A percentile compares a stretch with the other conserved stretches of the same genome.
Conservation (phyloP, 2,329 filamentous ascomycete species). For the Dothistroma septosporum region DNA sequence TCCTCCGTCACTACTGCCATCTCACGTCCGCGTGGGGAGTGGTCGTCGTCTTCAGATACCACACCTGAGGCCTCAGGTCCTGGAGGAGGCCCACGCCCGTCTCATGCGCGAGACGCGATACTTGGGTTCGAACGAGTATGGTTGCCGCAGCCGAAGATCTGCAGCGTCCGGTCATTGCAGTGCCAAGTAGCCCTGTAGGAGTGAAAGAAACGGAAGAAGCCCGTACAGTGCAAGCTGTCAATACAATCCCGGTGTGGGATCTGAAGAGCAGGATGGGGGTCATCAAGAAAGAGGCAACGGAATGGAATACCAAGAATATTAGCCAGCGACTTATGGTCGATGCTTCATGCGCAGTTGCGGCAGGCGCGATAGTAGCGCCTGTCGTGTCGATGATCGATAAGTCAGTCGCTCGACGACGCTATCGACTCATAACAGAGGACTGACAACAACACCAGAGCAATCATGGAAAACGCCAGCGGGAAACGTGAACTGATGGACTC, state of each 20-base stretch:
- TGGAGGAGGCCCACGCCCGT: background rate
- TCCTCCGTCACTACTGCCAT: background rate
- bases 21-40: background rate
- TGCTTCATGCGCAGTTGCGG: slow-evolving; percentile 62
- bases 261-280: slow-evolving; percentile 2
- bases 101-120: slow-evolving; percentile 9
- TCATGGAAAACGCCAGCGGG: slow-evolving; percentile 78
- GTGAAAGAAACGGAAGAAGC: slow-evolving; percentile 3
- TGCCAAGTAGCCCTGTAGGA: background rate
- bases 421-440: background rate
- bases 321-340: slow-evolving; percentile 65
- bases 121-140: slow-evolving; percentile 18
- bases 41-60: background rate
- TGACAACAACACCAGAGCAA: slow-evolving; percentile 50
- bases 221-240: slow-evolving; percentile 7
- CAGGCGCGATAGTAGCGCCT: slow-evolving; percentile 74
- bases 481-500: slow-evolving; percentile 57
- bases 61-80: background rate
- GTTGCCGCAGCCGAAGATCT: slow-evolving; percentile 14
- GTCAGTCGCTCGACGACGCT: slow-evolving; percentile 43
- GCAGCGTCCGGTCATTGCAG: slow-evolving; percentile 9
- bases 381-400: slow-evolving; percentile 84
- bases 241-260: background rate
- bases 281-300: slow-evolving; percentile 12
- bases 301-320: slow-evolving; percentile 74